These are phyloP conservation scores for Mediolabrus comicus DNA, from an alignment of 108 stramenopile genomes.

Conservation along the genomic window DNA sequence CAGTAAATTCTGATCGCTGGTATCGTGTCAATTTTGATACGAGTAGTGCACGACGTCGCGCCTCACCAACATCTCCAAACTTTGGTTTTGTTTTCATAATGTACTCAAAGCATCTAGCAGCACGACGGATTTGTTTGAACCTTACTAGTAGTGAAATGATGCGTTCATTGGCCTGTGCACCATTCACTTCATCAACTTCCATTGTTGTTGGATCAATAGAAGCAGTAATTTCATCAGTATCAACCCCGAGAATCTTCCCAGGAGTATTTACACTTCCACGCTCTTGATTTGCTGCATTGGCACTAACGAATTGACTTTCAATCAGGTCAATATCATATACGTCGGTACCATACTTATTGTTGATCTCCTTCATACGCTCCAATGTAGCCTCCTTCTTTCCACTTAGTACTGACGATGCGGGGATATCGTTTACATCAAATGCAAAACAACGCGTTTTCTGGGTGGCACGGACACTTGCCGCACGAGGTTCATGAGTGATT, in stretches of 20 bases:
- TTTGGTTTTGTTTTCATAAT: slow-evolving; percentile 63
- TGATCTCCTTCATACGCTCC: slow-evolving; percentile 49
- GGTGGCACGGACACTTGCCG: slow-evolving; percentile 80
- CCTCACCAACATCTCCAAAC: slow-evolving; percentile 66
- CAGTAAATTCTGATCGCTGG: slow-evolving; percentile 66
- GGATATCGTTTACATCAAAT: slow-evolving; percentile 76
- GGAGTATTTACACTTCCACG: slow-evolving; percentile 57
- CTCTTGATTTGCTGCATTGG: slow-evolving; percentile 53
- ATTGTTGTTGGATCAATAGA: neutral
- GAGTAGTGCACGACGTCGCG: slow-evolving; percentile 58
- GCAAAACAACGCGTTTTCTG: slow-evolving; percentile 64
- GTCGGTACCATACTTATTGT: slow-evolving; percentile 77
- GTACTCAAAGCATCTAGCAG: slow-evolving; percentile 79
- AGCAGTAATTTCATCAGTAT: slow-evolving; percentile 54
- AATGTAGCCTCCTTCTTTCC: slow-evolving; percentile 53
- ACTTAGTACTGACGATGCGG: slow-evolving; percentile 62
- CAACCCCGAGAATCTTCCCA: slow-evolving; percentile 59
- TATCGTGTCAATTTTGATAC: slow-evolving; percentile 60
- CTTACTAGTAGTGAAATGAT: slow-evolving; percentile 50
- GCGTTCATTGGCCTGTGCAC: slow-evolving; percentile 13
- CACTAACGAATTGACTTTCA: slow-evolving; percentile 44
- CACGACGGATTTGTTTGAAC: slow-evolving; percentile 74
- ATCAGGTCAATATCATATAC: slow-evolving; percentile 49
- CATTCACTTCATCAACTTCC: neutral
- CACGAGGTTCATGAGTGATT: slow-evolving; percentile 88